Conservation (phyloP, 768 basidiomycete species). For the Lentinula boryana region DNA sequence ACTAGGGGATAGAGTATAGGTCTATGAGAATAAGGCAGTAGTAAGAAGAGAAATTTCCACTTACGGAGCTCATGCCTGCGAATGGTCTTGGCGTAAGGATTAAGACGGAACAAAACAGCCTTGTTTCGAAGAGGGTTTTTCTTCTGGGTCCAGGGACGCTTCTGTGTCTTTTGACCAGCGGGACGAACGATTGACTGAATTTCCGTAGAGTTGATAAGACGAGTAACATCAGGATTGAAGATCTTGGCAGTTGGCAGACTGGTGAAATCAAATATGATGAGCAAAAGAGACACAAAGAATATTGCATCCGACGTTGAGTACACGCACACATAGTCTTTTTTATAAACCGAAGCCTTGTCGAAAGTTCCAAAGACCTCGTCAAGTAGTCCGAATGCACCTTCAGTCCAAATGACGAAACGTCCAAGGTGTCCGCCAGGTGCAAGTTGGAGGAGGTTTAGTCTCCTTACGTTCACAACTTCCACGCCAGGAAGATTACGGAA, state of each 20-base stretch:
- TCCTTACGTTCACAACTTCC: conserved; percentile 89
- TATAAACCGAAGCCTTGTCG: conserved; percentile 78
- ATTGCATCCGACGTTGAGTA: neutral
- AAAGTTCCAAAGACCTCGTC: conserved; percentile 96
- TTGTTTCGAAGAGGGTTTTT: conserved; percentile 98
- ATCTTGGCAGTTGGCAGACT: conserved; percentile 97
- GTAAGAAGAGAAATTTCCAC: conserved; percentile 25
- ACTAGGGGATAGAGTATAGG: conserved; percentile 33
- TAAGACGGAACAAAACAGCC: conserved; percentile 91
- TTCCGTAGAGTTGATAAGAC: conserved; percentile 96
- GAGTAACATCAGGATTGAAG: conserved; percentile 92
- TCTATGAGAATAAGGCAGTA: conserved; percentile 5
- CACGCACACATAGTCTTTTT: conserved; percentile 83
- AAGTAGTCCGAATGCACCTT: conserved; percentile 85
- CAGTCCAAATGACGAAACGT: conserved; percentile 99
- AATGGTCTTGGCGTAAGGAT: conserved; percentile 96
- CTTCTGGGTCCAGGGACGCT: conserved; percentile 98
- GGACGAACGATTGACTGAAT: conserved; percentile 96
- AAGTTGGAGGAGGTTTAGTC: conserved; percentile 96
- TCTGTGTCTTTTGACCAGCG: conserved; percentile 77
- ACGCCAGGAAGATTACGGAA: conserved; percentile 99
- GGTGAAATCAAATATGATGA: neutral
- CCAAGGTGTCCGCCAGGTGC: conserved; percentile 99
- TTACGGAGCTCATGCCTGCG: conserved; percentile 83
- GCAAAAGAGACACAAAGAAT: neutral